Percentiles rank a stretch among this genome's conserved stretches.
phyloP scores from a whole-genome alignment of 2,329 filamentous ascomycete species.

The Monilinia fructigena region DNA sequence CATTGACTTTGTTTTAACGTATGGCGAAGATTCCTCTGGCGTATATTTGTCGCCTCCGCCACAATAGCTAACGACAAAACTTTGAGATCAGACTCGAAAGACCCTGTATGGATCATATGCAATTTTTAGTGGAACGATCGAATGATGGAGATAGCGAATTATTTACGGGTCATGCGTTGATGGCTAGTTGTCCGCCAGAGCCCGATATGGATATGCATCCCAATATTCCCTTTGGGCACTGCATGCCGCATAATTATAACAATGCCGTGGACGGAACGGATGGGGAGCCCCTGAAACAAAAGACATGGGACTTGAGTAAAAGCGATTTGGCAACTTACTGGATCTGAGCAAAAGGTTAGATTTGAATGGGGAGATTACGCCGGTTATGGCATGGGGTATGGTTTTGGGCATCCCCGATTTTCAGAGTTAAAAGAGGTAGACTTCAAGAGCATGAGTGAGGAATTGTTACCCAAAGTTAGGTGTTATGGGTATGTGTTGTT shows the following conservation, averaged over 20 bases:
- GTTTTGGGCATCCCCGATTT: constrained; percentile 70
- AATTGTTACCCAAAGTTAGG: constrained; percentile 75
- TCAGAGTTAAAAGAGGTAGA: constrained; percentile 64
- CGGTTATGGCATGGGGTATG: constrained; percentile 91
- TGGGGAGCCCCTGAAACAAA: constrained; percentile 37
- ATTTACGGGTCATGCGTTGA: constrained; percentile 84
- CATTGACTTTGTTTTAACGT: constrained; percentile 90
- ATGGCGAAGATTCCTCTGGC: constrained; percentile 59
- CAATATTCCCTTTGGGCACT: constrained; percentile 54
- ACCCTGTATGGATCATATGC: constrained; percentile 89
- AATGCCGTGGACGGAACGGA: not conserved
- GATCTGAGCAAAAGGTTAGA: constrained; percentile 81
- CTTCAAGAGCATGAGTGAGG: constrained; percentile 68
- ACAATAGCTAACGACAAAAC: constrained; percentile 49
- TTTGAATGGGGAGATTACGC: constrained; percentile 87
- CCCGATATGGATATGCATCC: constrained; percentile 45
- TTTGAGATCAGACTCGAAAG: constrained; percentile 70
- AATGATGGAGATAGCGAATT: constrained; percentile 58
- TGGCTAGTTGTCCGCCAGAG: constrained; percentile 81
- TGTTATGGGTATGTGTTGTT: constrained; percentile 79
- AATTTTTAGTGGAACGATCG: constrained; percentile 67
- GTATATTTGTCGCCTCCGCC: constrained; percentile 66
- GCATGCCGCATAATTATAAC: constrained; percentile 25
- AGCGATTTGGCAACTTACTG: constrained; percentile 73
- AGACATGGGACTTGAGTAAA: constrained; percentile 77